Conservation (phyloP, 2,329 filamentous ascomycete species). For the Calonectria hawksworthii region DNA sequence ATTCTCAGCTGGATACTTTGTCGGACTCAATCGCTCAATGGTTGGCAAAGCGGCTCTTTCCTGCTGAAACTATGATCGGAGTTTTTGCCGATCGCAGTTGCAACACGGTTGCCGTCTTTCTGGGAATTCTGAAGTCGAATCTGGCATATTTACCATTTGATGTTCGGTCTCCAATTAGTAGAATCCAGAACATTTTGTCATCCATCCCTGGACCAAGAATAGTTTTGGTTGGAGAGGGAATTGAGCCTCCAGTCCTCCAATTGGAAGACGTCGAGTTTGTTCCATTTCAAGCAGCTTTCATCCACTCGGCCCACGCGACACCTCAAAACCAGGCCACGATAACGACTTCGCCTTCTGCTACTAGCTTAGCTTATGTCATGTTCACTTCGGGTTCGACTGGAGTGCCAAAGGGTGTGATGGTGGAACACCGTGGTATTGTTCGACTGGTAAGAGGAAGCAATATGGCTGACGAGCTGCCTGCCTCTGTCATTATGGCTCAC, state of each 20-base stretch:
- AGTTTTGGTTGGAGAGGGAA: neutral
- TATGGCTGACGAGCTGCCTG: neutral
- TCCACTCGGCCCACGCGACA: neutral
- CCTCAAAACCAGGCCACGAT: neutral
- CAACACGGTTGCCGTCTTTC: slow-evolving; percentile 38
- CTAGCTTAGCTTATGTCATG: slow-evolving; percentile 26
- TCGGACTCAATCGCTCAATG: slow-evolving; percentile 37
- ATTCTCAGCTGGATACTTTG: slow-evolving; percentile 36
- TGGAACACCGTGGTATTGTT: slow-evolving; percentile 17
- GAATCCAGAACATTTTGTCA: slow-evolving; percentile 30
- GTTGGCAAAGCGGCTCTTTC: slow-evolving; percentile 21
- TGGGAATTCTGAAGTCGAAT: slow-evolving; percentile 44
- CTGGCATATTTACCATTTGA: slow-evolving; percentile 45
- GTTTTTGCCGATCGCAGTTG: slow-evolving; percentile 40
- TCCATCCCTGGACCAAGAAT: neutral
- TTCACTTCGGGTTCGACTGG: slow-evolving; percentile 36
- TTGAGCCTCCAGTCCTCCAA: neutral
- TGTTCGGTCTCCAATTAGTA: slow-evolving; percentile 24
- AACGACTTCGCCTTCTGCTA: neutral
- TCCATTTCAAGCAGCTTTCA: neutral
- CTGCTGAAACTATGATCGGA: slow-evolving; percentile 35
- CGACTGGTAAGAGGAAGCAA: neutral
- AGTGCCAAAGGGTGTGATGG: slow-evolving; percentile 27
- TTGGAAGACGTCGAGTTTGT: neutral
- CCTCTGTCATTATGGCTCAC: slow-evolving; percentile 23